A percentile compares a stretch with the other conserved stretches of the same genome.
phyloP scores from a whole-genome alignment of 2,329 filamentous ascomycete genomes.

The Mycogone perniciosa region DNA sequence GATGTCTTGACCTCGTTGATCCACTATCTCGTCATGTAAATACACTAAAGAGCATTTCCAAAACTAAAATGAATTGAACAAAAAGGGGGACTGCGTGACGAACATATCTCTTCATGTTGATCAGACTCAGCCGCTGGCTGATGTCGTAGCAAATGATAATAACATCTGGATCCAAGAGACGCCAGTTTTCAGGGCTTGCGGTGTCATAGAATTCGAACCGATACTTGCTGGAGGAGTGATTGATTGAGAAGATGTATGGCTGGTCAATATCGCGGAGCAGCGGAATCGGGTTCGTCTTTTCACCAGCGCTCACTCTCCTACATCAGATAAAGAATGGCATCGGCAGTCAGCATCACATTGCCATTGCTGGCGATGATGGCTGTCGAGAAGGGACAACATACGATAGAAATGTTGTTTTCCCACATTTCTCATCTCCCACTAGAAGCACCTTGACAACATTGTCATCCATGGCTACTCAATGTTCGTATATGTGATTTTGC shows the following conservation, averaged over 20 bases:
- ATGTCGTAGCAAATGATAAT: slow-evolving; percentile 58
- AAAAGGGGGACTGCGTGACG: slow-evolving; percentile 19
- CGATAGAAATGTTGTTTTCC: slow-evolving; percentile 58
- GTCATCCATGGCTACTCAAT: slow-evolving; percentile 34
- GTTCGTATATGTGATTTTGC: neutral
- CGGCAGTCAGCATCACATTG: too few species aligned
- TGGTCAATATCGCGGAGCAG: slow-evolving; percentile 53
- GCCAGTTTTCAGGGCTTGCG: slow-evolving; percentile 52
- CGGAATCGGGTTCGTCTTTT: slow-evolving; percentile 36
- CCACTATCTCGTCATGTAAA: slow-evolving; percentile 39
- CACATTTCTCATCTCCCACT: slow-evolving; percentile 53
- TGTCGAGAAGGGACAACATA: slow-evolving; percentile 30
- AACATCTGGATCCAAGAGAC: slow-evolving; percentile 50
- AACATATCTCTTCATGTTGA: slow-evolving; percentile 52
- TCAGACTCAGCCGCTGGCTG: slow-evolving; percentile 49
- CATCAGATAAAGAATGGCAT: neutral
- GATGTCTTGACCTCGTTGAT: slow-evolving; percentile 45
- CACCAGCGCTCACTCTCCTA: slow-evolving; percentile 47
- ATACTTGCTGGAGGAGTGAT: slow-evolving; percentile 32
- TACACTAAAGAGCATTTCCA: neutral
- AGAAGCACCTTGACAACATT: slow-evolving; percentile 48
- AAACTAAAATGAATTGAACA: slow-evolving; percentile 1
- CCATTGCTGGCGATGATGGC: neutral
- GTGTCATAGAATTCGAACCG: slow-evolving; percentile 57
- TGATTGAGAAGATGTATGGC: slow-evolving; percentile 53